Conservation (phyloP, 306 rosid genomes). For the Dryas octopetala region DNA sequence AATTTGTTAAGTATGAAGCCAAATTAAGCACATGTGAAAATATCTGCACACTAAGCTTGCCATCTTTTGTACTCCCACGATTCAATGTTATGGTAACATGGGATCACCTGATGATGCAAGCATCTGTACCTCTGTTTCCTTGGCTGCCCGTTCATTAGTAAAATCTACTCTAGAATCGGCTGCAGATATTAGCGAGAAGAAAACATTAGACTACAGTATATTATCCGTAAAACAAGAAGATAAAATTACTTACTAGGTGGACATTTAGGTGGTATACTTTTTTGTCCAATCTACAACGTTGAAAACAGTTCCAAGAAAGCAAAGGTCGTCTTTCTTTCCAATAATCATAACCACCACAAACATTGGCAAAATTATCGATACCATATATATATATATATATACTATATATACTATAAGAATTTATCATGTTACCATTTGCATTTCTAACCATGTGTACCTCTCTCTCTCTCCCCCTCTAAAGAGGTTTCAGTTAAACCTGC, state of each 20-base stretch:
- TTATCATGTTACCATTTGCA: conserved; percentile 1
- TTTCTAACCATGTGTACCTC: no score
- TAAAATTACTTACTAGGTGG: conserved; percentile 6
- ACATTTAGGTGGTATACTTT: conserved; percentile 18
- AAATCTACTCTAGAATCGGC: conserved; percentile 76
- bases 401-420: not conserved
- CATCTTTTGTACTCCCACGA: conserved; percentile 26
- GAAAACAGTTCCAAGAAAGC: not conserved
- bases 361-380: not conserved
- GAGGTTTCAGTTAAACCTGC: not conserved
- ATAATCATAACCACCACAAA: not conserved
- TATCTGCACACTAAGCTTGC: conserved; percentile 32
- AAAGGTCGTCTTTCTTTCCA: not conserved
- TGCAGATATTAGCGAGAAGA: conserved; percentile 39
- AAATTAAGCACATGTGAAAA: conserved; percentile 15
- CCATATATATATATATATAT: not conserved
- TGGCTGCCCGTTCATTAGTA: conserved; percentile 57
- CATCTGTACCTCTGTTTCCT: conserved; percentile 69
- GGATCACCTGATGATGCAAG: conserved; percentile 83
- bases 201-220: not conserved
- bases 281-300: conserved; percentile 6
- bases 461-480: not conserved
- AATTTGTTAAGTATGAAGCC: conserved; percentile 13
- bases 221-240: conserved; percentile 16
- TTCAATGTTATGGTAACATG: conserved; percentile 64